Evolutionary conservation across 2,329 filamentous ascomycete species (phyloP).

Genomic region (Albifimbria verrucaria): DNA sequence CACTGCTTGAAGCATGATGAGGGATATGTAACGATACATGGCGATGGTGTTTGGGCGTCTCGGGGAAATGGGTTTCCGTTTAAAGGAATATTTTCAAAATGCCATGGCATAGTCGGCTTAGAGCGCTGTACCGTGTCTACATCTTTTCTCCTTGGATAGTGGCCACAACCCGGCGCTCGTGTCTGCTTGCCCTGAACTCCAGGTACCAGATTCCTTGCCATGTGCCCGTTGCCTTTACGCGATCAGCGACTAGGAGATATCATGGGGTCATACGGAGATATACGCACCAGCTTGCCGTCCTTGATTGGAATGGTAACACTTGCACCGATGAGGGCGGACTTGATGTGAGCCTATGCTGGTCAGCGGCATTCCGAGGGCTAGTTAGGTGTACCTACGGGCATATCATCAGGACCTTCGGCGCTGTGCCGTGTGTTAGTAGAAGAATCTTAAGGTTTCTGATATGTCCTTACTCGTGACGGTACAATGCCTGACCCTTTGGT

Average conservation of each 20-base stretch:
- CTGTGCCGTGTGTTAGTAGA: constrained; percentile 28
- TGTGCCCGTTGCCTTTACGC: constrained; percentile 53
- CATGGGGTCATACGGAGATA: not conserved
- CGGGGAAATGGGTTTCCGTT: not conserved
- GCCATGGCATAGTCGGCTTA: too few relatives aligned
- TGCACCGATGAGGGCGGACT: constrained; percentile 83
- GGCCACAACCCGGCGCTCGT: constrained; percentile 79
- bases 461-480: constrained; percentile 60
- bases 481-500: constrained; percentile 67
- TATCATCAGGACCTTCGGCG: constrained; percentile 87
- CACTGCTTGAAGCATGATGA: constrained; percentile 21
- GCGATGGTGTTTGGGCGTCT: constrained; percentile 35
- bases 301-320: constrained; percentile 89
- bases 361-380: not conserved
- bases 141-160: constrained; percentile 88
- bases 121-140: constrained; percentile 13
- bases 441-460: not conserved
- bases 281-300: constrained; percentile 69
- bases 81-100: not conserved
- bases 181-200: constrained; percentile 77
- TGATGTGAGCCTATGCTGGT: constrained; percentile 74
- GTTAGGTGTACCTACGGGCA: constrained; percentile 63
- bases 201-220: constrained; percentile 95
- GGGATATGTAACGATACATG: constrained; percentile 19
- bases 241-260: constrained; percentile 5